A percentile compares a stretch with the other conserved stretches of the same genome.
phyloP scores from a whole-genome alignment of 106 monocot species.

The Triglochin maritima region DNA sequence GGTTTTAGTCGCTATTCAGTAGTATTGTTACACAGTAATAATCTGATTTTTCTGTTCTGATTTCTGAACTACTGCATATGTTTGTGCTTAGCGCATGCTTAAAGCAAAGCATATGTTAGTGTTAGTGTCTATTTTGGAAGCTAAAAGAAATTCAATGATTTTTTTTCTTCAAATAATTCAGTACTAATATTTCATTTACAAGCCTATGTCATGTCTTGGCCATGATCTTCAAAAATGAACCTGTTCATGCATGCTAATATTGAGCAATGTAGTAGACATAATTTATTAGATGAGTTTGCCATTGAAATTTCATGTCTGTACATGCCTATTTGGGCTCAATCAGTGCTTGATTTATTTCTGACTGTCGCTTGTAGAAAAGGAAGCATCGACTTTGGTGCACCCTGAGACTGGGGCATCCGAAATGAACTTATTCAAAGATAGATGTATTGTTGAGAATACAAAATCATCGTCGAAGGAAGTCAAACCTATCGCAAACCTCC shows the following conservation, averaged over 20 bases:
- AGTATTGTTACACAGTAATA: background rate
- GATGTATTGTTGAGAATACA: conserved; percentile 13
- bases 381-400: background rate
- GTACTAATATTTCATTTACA: background rate
- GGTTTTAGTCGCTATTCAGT: background rate
- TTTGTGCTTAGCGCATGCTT: background rate
- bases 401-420: conserved; percentile 21
- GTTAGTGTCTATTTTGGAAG: background rate
- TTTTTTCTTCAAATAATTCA: background rate
- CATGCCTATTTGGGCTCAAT: background rate
- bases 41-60: background rate
- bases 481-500: conserved; percentile 14
- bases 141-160: background rate
- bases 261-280: background rate
- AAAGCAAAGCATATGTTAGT: background rate
- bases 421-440: conserved; percentile 11
- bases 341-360: background rate
- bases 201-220: background rate
- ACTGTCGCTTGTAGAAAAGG: conserved; percentile 1
- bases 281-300: background rate
- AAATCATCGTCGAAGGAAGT: conserved; percentile 10
- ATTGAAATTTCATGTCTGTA: background rate
- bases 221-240: background rate
- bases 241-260: too few species aligned
- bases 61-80: background rate